phyloP scores from a whole-genome alignment of 1,139 yeast genomes.

The Citeromyces hawaiiensis region DNA sequence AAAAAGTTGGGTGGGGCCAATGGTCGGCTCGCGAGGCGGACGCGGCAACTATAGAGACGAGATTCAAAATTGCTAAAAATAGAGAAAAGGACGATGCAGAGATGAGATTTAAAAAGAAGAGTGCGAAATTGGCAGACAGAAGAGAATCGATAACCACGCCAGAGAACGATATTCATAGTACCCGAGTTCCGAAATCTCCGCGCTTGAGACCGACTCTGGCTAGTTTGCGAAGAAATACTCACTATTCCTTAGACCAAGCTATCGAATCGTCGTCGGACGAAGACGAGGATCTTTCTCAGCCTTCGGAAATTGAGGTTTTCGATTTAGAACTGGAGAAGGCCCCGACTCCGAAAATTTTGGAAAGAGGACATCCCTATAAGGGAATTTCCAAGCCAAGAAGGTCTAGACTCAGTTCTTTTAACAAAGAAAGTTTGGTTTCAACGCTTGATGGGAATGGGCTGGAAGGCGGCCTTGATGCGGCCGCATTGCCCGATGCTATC shows the following conservation, averaged over 20 bases:
- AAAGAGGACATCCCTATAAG: conserved; percentile 23
- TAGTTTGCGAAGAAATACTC: not conserved
- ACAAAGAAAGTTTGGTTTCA: conserved; percentile 16
- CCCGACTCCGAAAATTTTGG: conserved; percentile 16
- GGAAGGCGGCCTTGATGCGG: conserved; percentile 10
- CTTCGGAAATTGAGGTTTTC: conserved; percentile 17
- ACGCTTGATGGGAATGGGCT: conserved; percentile 11
- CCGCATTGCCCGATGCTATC: conserved; percentile 12
- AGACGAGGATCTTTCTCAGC: conserved; percentile 19
- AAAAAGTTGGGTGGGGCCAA: conserved; percentile 96
- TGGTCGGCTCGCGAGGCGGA: conserved; percentile 65
- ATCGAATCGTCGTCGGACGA: conserved; percentile 17
- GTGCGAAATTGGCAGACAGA: conserved; percentile 11
- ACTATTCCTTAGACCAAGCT: conserved; percentile 16
- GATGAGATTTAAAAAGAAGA: not conserved
- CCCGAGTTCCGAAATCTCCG: conserved; percentile 28
- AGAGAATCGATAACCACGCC: conserved; percentile 45
- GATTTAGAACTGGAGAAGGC: conserved; percentile 11
- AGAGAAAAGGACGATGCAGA: conserved; percentile 1
- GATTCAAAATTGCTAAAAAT: conserved; percentile 9
- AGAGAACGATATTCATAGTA: conserved; percentile 29
- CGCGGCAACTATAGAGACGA: conserved; percentile 19
- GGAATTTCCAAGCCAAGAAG: conserved; percentile 18
- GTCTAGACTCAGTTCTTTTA: conserved; percentile 16
- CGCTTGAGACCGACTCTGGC: conserved; percentile 12